Base-by-base conservation (phyloP, 495 filamentous ascomycete species). In the Saxophila tyrrhenica region DNA sequence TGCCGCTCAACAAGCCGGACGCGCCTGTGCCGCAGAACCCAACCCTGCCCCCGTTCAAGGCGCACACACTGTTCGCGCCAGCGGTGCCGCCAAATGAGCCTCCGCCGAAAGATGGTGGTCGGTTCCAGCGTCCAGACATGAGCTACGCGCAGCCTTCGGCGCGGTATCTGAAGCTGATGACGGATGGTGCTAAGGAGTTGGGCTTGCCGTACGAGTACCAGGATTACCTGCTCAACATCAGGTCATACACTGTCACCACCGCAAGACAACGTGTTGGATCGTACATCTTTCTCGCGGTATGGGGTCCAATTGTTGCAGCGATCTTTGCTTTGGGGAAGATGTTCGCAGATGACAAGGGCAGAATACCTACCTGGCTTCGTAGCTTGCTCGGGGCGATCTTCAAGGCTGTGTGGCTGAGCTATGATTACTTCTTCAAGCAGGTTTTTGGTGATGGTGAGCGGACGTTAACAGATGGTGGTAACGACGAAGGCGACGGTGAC, bases 381-480 rank as follows among this genome's bases (percentile, higher is more conserved):
- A 60, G 45, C 21, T 24, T 77, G 1, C 67, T 64, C 20, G 73
- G 72, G 29, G 58, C 66, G 3, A 2, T 86, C 0, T 77, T 84
- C 44, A 68, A 65, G 22, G 45, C 66, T 0, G 66, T 89, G 55
- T 98, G 92, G 92, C 59, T 52, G 56, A 77, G 67, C 51, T 94
- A 98, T 73, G 91, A 96, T 71, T 39, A 11, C 1, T 61, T 82
- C 22, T 86, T 86, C 50, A 78, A 77, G 60, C 60, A 52, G 22
- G 13, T 85, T 0, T 95, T 94, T 72, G 89, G 91, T 25, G 85
- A 96, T 64, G 92, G 92, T 16, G 92, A 96, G 78, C 76, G 85
- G 68, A 92, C 88, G 13, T 61, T 72, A 59, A 45, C 59, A 11
- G 59, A 61, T 47, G 60, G 51, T 39, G 64, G 58, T 20, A 46